Evolutionary conservation across 2,329 filamentous ascomycete species (phyloP), one percentile per base, ranked within the genome.

Genomic region (Colletotrichum incanum): DNA sequence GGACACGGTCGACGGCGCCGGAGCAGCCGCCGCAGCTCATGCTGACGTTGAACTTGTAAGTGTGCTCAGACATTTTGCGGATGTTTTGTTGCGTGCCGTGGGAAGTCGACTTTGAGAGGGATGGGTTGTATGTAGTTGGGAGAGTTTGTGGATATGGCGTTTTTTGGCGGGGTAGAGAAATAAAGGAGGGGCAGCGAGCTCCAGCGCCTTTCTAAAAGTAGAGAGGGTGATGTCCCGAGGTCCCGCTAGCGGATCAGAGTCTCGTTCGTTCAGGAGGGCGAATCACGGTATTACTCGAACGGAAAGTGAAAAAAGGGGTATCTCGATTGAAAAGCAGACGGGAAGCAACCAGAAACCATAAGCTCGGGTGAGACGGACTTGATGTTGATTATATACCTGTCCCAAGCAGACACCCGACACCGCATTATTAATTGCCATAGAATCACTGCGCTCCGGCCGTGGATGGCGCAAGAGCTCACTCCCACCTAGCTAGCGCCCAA

Each of bases 11-110:
- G 55, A 99, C 89, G 76, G 96, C 96, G 79, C 95, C 95, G 56
- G 95, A 98, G 92, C 96, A 99, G 82, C 96, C 96, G 81, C 94
- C 91, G 86, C 96, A 99, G 88, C 88, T 93, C 96, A 99, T 99
- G 84, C 87, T 88, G 83, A 98, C 91, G 84, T 95, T 92, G 88
- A 98, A 98, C 84, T 96, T 94, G 93, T 98, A 98, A 77, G 91
- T 94, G 87, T 98, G 94, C 78, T 94, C 94, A 72, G 91, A 86
- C 93, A 95, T 95, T 78, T 76, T 87, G 79, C 69, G 43, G 65
- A 64, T 75, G 65, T 60, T 18, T 55, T 55, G 26, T 65, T 26
- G 37, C 55, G 47, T 50, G 23, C 55, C 45, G 23, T 50, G 23
- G 59, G 50, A 12, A n/a, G 18, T 54, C 23, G 31, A 47, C 18